Percentiles rank a stretch among this genome's conserved stretches.
phyloP scores from a whole-genome alignment of 2,329 filamentous ascomycete species.

The Myriangium duriaei region DNA sequence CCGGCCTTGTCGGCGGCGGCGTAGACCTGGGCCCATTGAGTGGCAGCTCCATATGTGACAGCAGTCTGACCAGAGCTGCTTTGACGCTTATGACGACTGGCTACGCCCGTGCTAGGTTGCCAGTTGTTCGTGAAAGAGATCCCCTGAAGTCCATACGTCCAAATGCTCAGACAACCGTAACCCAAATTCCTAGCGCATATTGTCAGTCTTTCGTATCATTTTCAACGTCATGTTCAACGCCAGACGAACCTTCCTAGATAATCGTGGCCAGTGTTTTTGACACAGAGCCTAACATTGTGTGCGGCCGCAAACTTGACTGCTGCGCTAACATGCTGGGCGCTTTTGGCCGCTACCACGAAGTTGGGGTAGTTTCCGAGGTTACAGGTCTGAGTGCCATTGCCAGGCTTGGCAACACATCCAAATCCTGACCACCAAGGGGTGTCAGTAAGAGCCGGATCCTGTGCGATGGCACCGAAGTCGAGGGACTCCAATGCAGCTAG shows the following conservation, averaged over 20 bases:
- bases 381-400: constrained; percentile 8
- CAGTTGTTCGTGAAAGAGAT: constrained; percentile 9
- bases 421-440: constrained; percentile 5
- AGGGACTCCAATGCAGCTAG: constrained; percentile 9
- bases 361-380: constrained; percentile 13
- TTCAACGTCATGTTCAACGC: too few species aligned
- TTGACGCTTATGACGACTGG: constrained; percentile 1
- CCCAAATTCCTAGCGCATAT: constrained; percentile 4
- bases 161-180: constrained; percentile 15
- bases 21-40: constrained; percentile 3
- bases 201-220: too few species aligned
- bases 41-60: constrained; percentile 4
- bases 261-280: constrained; percentile 18
- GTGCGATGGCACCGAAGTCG: constrained; percentile 5
- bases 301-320: constrained; percentile 15
- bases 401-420: constrained; percentile 4
- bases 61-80: constrained; percentile 1
- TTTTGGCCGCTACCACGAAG: constrained; percentile 13
- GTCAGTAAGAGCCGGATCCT: constrained; percentile 5
- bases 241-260: constrained; percentile 13
- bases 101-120: too few species aligned
- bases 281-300: constrained; percentile 13
- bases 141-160: constrained; percentile 15
- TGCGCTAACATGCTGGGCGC: constrained; percentile 11
- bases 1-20: constrained; percentile 2